Evolutionary conservation across 257 asterid genomes (phyloP).

Genomic region (Solanum appendiculatum): DNA sequence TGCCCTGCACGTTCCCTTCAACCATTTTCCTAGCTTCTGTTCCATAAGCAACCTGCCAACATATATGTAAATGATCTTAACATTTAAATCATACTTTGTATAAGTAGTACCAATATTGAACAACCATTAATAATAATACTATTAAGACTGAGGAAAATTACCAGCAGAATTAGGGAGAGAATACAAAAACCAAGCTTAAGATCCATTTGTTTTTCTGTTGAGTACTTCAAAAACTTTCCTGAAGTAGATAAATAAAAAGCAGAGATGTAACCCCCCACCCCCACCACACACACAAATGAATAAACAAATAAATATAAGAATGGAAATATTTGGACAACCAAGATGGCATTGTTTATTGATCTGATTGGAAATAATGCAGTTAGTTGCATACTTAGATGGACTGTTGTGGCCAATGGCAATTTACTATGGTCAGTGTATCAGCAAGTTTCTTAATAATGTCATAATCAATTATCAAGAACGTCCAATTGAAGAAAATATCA

Average conservation of each 20-base stretch:
- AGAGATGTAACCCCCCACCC: not conserved
- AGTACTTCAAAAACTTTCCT: not conserved
- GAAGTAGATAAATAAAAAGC: not conserved
- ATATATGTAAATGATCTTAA: not conserved
- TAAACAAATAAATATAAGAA: not conserved
- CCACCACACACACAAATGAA: not conserved
- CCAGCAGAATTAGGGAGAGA: conserved; percentile 31
- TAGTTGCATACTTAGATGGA: not conserved
- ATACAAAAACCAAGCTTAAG: conserved; percentile 14
- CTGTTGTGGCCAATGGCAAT: not conserved
- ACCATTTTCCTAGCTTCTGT: conserved; percentile 8
- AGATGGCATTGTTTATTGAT: not conserved
- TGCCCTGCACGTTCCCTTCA: not conserved
- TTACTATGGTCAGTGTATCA: not conserved
- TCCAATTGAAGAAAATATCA: not conserved
- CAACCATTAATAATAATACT: not conserved
- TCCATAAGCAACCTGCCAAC: conserved; percentile 24
- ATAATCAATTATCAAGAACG: not conserved
- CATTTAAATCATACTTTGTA: not conserved
- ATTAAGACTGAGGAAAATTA: not conserved
- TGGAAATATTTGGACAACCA: not conserved
- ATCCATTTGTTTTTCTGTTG: conserved; percentile 11
- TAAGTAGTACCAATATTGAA: not conserved
- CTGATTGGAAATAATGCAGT: conserved; percentile 7
- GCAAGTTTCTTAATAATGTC: not conserved